Base-by-base conservation (phyloP, 768 basidiomycete genomes). In the Xerocomellus amylosporus region DNA sequence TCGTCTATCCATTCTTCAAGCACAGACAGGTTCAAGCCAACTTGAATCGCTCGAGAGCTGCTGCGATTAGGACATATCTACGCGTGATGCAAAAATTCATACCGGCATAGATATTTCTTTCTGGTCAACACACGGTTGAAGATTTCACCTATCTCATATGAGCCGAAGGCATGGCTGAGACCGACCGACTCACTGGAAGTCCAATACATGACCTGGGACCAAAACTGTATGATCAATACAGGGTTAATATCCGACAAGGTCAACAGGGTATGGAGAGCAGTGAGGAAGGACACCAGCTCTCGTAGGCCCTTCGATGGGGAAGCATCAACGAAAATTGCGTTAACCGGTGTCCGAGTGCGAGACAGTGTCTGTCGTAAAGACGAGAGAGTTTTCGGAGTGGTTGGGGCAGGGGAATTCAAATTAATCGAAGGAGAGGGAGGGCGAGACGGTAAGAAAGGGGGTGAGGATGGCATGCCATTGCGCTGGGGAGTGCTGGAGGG, bases 141-240 rank as follows among this genome's bases (percentile, higher is more conserved):
- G 39, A 87, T 79, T 71, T 92, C 90, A 67, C 90, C 90, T 92
- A 37, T 49, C 28, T 46, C 60, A 49, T 50, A 43, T 58, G 13
- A 61, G 64, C 31, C 19, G 38, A 20, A 41, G 36, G 19, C 30
- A 51, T 26, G 30, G 22, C 15, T 19, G 37, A 36, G 42, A 10
- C 13, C 62, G n/a, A 69, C n/a, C 14, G 2, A 62, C 86, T 77
- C 77, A 90, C 93, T 92, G 22, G 93, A 87, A 50, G 93, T 88
- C 97, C 97, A 99, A 68, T 95, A 98, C 77, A 97, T 87, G n/a
- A 97, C 85, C 71, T 99, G 97, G 1, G 93, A 95, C 86, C 94
- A 96, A 46, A 95, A 79, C 69, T 99, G 97, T 7, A 88, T 85
- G 47, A 85, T 86, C 17, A 98, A 76, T 8, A 82, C 86, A 14